These are phyloP conservation scores for Aspergillus eucalypticola DNA, from an alignment of 2,329 filamentous ascomycete species.

Conservation along the genomic window DNA sequence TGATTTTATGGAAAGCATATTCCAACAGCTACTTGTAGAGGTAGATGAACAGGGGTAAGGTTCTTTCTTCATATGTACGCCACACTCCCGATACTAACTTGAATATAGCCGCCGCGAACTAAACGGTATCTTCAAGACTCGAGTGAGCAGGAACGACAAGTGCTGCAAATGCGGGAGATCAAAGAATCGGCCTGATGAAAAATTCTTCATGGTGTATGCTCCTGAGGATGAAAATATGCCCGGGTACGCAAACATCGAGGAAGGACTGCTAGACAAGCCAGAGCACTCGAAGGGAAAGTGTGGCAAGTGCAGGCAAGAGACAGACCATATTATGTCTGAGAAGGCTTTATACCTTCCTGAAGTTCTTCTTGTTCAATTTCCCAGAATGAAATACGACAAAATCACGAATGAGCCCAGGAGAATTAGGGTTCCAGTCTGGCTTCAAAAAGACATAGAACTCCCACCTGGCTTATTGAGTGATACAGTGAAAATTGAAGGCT, in stretches of 20 bases:
- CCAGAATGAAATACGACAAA: too few species aligned
- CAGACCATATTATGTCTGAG: conserved; percentile 1
- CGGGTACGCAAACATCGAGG: not conserved
- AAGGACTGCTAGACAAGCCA: not conserved
- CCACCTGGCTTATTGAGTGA: conserved; percentile 7
- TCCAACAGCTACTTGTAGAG: conserved; percentile 9
- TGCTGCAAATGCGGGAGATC: conserved; percentile 6
- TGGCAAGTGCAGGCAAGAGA: conserved; percentile 9
- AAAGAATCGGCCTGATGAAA: not conserved
- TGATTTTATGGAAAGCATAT: conserved; percentile 19
- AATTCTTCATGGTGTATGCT: not conserved
- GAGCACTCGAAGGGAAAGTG: not conserved
- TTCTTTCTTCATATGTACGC: not conserved
- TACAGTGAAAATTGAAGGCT: not conserved
- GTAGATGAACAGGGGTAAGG: not conserved
- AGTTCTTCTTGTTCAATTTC: conserved; percentile 22
- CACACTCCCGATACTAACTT: not conserved
- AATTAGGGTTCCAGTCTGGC: too few species aligned
- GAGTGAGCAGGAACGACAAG: not conserved
- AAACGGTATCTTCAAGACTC: conserved; percentile 5
- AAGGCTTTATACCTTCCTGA: conserved; percentile 19
- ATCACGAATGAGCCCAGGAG: too few species aligned
- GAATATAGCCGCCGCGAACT: not conserved
- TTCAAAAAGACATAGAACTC: conserved; percentile 7
- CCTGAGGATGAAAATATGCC: not conserved